Evolutionary conservation across 768 basidiomycete species (phyloP), one percentile per base, ranked within the genome.

Genomic region (Lanmaoa rubissima): DNA sequence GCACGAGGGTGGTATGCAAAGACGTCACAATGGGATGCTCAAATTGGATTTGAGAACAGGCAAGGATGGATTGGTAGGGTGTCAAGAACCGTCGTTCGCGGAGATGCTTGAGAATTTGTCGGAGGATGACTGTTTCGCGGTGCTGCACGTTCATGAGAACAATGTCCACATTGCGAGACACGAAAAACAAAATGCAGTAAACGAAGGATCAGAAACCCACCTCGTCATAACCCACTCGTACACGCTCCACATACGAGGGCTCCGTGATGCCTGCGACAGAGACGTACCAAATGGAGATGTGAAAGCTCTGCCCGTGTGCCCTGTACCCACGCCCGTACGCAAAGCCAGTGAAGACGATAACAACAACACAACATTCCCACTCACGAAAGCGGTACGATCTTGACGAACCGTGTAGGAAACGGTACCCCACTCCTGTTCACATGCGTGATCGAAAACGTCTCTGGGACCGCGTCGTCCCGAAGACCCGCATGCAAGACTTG

Each of bases 241-340:
- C 75, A 58, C 75, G 71, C 54, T 85, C 80, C n/a, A 92, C 85
- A 45, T 78, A 81, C 5, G 69, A 65, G 47, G 79, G 73, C 24
- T 88, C 82, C 2, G 66, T 72, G 32, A 88, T 82, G 2, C 90
- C 91, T 4, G 75, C 71, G 53, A 92, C 61, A 1, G 84, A 69
- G 28, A 92, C 76, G 61, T 86, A 77, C 91, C 91, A 93, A 51
- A 93, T 84, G 1, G 90, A 91, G 24, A 84, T 83, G 63, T 92
- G 88, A 66, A 87, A 92, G 62, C 81, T 86, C 58, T 79, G 83
- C 2, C 79, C 82, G 68, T 90, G 86, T 5, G 87, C 84, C 39
- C 90, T 91, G 48, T 9, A 38, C 12, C 51, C 17, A 50, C 32
- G 10, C 5, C 32, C 31, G 31, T 32, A 36, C 51, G 17, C 9